phyloP scores from a whole-genome alignment of 2,329 filamentous ascomycete genomes.

The Zarea fungicola region DNA sequence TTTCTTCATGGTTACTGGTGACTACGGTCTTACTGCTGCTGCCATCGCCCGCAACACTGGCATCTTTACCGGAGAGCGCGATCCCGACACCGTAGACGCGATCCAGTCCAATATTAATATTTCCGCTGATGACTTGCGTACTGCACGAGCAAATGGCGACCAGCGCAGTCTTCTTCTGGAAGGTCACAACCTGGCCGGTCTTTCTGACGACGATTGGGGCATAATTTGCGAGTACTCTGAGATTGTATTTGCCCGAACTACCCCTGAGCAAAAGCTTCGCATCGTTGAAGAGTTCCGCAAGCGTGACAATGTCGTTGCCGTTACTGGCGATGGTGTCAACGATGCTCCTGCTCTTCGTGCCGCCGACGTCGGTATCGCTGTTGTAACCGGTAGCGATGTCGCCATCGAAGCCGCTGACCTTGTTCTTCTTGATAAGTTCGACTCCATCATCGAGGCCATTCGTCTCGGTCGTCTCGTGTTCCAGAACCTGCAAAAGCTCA shows the following conservation, averaged over 20 bases:
- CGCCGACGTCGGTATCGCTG: constrained; percentile 64
- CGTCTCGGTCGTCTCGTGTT: constrained; percentile 35
- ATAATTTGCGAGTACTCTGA: constrained; percentile 46
- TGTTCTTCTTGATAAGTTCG: constrained; percentile 65
- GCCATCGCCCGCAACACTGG: constrained; percentile 62
- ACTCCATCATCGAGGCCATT: constrained; percentile 64
- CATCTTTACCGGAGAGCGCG: constrained; percentile 51
- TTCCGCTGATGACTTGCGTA: constrained; percentile 16
- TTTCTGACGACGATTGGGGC: constrained; percentile 45
- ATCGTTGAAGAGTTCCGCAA: constrained; percentile 65
- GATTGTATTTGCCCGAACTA: constrained; percentile 63
- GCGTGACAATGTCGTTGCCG: constrained; percentile 56
- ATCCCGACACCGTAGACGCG: constrained; percentile 28
- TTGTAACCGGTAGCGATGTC: constrained; percentile 59
- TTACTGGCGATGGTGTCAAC: constrained; percentile 70
- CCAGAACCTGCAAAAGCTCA: constrained; percentile 38
- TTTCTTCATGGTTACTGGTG: constrained; percentile 45
- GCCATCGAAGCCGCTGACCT: constrained; percentile 61
- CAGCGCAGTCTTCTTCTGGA: constrained; percentile 35
- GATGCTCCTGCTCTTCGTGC: constrained; percentile 62
- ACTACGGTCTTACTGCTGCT: constrained; percentile 53
- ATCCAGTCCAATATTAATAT: constrained; percentile 18
- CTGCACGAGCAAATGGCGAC: constrained; percentile 18
- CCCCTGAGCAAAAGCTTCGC: constrained; percentile 64
- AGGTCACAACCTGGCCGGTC: constrained; percentile 52